Conservation (phyloP, 345 rosid species). For the Streptanthus diversifolius region DNA sequence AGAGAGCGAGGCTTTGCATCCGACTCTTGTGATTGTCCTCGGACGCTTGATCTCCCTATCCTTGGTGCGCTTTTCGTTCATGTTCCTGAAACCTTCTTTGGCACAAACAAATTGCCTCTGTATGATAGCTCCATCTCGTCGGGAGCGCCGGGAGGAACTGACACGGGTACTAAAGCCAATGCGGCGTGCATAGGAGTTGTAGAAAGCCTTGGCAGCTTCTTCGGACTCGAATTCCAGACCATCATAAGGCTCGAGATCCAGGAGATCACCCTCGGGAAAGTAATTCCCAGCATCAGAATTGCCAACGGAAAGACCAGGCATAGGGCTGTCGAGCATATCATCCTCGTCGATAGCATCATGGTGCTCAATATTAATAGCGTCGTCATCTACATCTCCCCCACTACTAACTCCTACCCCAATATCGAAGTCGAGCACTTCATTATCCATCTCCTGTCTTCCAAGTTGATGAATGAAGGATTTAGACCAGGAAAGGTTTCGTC, state of each 20-base stretch:
- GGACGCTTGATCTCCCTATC: constrained; percentile 66
- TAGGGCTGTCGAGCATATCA: constrained; percentile 43
- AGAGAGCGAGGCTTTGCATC: constrained; percentile 57
- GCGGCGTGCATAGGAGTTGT: constrained; percentile 60
- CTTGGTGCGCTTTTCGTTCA: constrained; percentile 56
- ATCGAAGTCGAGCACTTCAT: constrained; percentile 44
- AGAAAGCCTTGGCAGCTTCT: constrained; percentile 64
- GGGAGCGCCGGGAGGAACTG: constrained; percentile 60
- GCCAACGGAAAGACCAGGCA: constrained; percentile 16
- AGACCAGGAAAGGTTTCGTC: neutral
- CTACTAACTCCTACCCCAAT: constrained; percentile 43
- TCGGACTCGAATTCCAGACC: constrained; percentile 67
- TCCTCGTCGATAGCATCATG: constrained; percentile 32
- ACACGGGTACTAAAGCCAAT: constrained; percentile 50
- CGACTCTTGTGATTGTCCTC: constrained; percentile 51
- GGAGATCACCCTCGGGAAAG: constrained; percentile 41
- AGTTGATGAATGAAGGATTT: neutral
- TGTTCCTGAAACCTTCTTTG: constrained; percentile 59
- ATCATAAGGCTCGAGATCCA: constrained; percentile 61
- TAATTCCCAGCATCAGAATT: constrained; percentile 29
- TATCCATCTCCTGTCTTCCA: constrained; percentile 26
- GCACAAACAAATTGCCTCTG: constrained; percentile 69
- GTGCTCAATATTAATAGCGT: constrained; percentile 38
- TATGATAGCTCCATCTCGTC: constrained; percentile 63
- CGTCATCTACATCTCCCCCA: constrained; percentile 41